phyloP scores from a whole-genome alignment of 495 filamentous ascomycete species.

The Aspergillus avenaceus region DNA sequence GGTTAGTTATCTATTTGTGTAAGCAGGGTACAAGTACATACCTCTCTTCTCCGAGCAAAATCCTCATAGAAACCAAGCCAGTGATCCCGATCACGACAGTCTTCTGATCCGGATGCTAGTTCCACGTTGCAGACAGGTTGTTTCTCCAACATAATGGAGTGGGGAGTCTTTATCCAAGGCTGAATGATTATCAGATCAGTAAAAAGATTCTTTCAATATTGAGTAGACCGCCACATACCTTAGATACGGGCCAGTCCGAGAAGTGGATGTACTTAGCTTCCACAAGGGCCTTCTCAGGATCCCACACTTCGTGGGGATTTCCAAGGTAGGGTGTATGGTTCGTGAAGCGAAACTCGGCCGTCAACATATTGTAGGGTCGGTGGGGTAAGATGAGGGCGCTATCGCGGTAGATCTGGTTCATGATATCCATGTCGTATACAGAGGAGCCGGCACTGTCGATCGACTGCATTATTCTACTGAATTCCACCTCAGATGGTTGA shows the following conservation, averaged over 20 bases:
- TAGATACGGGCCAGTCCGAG: constrained; percentile 65
- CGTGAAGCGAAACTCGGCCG: constrained; percentile 55
- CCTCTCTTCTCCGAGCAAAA: too few relatives aligned
- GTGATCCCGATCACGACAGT: constrained; percentile 4
- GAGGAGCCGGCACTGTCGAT: constrained; percentile 22
- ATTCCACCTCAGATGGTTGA: constrained; percentile 45
- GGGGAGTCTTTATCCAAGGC: constrained; percentile 1
- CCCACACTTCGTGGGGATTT: constrained; percentile 50
- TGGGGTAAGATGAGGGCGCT: constrained; percentile 63
- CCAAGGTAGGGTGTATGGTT: constrained; percentile 56
- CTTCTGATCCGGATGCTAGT: background rate
- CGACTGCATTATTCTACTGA: constrained; percentile 41
- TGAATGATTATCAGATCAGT: too few relatives aligned
- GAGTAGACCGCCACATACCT: too few relatives aligned
- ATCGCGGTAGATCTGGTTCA: constrained; percentile 58
- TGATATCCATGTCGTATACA: constrained; percentile 62
- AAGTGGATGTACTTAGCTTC: constrained; percentile 69
- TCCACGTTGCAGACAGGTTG: background rate
- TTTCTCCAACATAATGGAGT: background rate
- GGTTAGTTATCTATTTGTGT: too few relatives aligned
- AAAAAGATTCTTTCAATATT: too few relatives aligned
- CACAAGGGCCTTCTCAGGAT: constrained; percentile 49
- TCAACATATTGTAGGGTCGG: constrained; percentile 60
- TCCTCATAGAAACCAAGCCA: constrained; percentile 5
- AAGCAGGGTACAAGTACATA: too few relatives aligned